Evolutionary conservation across 495 filamentous ascomycete genomes (phyloP).

Genomic region (Jackrogersella multiformis): DNA sequence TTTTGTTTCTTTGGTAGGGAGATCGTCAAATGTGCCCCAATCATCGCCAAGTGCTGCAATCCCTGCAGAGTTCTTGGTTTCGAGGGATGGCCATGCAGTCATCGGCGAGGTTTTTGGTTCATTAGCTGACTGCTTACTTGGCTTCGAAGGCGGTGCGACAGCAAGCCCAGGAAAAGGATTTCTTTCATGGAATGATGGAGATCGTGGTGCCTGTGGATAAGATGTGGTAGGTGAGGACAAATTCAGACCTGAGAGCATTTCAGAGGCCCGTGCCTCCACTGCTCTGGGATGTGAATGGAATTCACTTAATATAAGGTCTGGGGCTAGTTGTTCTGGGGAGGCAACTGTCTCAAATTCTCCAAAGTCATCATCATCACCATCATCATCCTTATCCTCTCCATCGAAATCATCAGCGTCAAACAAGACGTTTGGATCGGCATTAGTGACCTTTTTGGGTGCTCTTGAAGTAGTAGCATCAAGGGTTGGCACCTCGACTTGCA

Average conservation of each 20-base stretch:
- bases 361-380: constrained; percentile 60
- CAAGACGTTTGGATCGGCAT: constrained; percentile 54
- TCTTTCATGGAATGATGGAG: constrained; percentile 60
- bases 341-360: constrained; percentile 59
- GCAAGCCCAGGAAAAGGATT: constrained; percentile 58
- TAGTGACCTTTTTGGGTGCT: constrained; percentile 14
- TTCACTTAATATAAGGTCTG: constrained; percentile 30
- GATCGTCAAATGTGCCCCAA: constrained; percentile 68
- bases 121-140: constrained; percentile 39
- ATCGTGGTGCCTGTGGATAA: constrained; percentile 60
- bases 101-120: constrained; percentile 51
- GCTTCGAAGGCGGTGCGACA: constrained; percentile 52
- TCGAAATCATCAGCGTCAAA: constrained; percentile 62
- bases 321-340: constrained; percentile 24
- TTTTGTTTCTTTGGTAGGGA: constrained; percentile 44
- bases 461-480: constrained; percentile 4
- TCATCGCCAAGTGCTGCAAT: constrained; percentile 58
- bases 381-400: constrained; percentile 42
- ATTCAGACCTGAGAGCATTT: constrained; percentile 35
- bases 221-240: constrained; percentile 33
- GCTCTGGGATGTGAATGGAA: constrained; percentile 18
- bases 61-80: constrained; percentile 26
- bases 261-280: constrained; percentile 44
- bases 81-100: constrained; percentile 57
- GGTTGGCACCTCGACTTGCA: constrained; percentile 15